Evolutionary conservation across 2,329 filamentous ascomycete species (phyloP).

Genomic region (Corinectria fuckeliana): DNA sequence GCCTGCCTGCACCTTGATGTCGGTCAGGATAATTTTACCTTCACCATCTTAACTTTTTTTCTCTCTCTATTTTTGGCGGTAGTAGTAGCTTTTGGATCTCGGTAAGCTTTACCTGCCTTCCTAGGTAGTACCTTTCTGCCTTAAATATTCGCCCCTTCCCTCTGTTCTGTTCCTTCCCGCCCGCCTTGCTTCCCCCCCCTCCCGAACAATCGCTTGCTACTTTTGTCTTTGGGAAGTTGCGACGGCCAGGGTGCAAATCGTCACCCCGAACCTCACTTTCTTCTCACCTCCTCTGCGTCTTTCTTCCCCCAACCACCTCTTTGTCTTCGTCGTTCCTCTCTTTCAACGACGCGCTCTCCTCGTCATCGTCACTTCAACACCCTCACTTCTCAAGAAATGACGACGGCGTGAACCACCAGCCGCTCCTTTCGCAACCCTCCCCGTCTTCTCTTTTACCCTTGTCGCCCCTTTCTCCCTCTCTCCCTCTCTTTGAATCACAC

Average conservation of each 20-base stretch:
- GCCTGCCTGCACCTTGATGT: background rate
- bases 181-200: background rate
- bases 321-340: background rate
- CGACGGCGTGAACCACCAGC: slow-evolving; percentile 19
- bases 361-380: slow-evolving; percentile 4
- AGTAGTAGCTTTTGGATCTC: background rate
- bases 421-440: slow-evolving; percentile 22
- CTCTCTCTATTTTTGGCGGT: background rate
- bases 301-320: background rate
- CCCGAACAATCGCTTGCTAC: background rate
- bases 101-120: background rate
- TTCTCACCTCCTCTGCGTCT: background rate
- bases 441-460: slow-evolving; percentile 10
- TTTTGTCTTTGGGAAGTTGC: slow-evolving; percentile 4
- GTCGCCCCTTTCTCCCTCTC: slow-evolving; percentile 6
- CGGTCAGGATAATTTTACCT: background rate
- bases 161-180: background rate
- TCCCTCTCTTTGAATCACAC: slow-evolving; percentile 19
- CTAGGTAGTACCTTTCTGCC: background rate
- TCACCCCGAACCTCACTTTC: background rate
- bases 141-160: background rate
- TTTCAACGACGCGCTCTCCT: slow-evolving; percentile 12
- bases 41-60: background rate
- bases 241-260: background rate
- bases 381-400: slow-evolving; percentile 17